Conservation (phyloP, 768 basidiomycete genomes). For the Boletus vinaceobasis region DNA sequence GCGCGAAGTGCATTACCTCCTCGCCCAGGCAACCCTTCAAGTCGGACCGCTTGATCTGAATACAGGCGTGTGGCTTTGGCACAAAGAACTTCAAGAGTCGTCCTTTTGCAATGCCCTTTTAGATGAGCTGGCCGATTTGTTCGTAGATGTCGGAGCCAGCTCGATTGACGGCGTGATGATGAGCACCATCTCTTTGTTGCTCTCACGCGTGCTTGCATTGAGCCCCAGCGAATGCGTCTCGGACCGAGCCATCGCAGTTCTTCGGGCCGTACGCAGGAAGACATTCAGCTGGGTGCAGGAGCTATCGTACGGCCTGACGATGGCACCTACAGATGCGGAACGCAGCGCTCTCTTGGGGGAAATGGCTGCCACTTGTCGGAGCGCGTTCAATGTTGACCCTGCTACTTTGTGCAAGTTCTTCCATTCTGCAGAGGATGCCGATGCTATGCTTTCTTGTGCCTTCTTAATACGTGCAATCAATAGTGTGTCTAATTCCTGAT, state of each 20-base stretch:
- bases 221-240: neutral
- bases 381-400: neutral
- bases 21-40: too few relatives aligned
- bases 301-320: neutral
- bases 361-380: neutral
- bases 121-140: neutral
- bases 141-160: neutral
- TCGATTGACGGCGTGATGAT: constrained; percentile 27
- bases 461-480: constrained; percentile 19
- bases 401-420: constrained; percentile 1
- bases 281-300: neutral
- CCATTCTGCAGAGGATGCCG: constrained; percentile 11
- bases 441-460: constrained; percentile 19
- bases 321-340: neutral
- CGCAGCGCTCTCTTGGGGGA: neutral
- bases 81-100: neutral
- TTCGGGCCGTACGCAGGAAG: neutral
- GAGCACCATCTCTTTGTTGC: constrained; percentile 20
- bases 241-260: neutral
- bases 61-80: neutral
- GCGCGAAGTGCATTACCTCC: too few relatives aligned
- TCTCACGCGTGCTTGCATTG: neutral
- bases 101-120: neutral
- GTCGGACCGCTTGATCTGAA: neutral
- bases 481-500: neutral